Evolutionary conservation across 441 rosid genomes (phyloP), one percentile per base, ranked within the genome.

Genomic region (Pelargonium cotyledonis): DNA sequence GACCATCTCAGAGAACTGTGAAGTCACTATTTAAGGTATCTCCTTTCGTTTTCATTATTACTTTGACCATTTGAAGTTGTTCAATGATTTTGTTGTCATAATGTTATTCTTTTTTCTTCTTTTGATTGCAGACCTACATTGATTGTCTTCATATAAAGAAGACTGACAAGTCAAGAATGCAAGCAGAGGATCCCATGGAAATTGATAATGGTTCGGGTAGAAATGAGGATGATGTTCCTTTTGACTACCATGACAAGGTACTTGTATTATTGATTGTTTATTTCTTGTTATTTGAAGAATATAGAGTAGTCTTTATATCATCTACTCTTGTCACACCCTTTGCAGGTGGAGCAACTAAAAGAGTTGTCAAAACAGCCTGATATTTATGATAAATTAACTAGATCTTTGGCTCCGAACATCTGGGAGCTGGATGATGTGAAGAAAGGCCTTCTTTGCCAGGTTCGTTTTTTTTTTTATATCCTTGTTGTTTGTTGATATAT

Each of bases 401-500:
- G 86, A 73, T 91, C 99, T 35, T 78, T 95, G 74, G 99, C 96
- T 63, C 97, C 96, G 12, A 95, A 91, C 70, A 94, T 94, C 68
- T 94, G 95, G 96, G 97, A 94, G 86, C 81, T 94, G 70, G 99
- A 91, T 84, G 96, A 94, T 78, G 96, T 94, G 47, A 91, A 94
- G 82, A 89, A 85, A 77, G 99, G 96, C 70, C 96, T 94, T 72
- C 89, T 94, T 53, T 94, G 97, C 77, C 97, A 94, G 95, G 99
- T 94, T 68, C 7, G 9, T 51, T 67, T 65, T 65, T 10, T 14
- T 5, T 8, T 21, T 53, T n/a, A 19, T 31, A 19, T 62, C 14
- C 1, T 60, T 10, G 58, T 65, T 12, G 19, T 41, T 41, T 60
- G 5, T 43, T 16, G 55, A 72, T 70, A 26, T 57, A n/a, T 72